Evolutionary conservation across 208 protist species (phyloP).

Genomic region (Crithidia sp.): DNA sequence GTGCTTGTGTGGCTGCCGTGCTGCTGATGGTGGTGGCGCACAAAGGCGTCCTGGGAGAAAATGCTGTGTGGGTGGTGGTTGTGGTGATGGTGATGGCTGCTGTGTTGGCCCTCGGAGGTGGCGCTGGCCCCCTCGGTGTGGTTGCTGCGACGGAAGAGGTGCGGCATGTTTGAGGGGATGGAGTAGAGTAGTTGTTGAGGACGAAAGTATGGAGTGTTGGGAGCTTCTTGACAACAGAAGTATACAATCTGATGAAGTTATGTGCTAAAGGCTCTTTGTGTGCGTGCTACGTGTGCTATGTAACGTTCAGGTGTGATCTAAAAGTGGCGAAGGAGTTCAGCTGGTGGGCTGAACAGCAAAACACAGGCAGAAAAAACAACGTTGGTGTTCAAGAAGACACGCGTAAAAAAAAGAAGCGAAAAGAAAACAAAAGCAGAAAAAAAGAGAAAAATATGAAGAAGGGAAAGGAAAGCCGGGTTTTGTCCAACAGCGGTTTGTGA

Average conservation of each 20-base stretch:
- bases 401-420: background rate
- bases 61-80: background rate
- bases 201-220: too few relatives aligned
- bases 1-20: background rate
- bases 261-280: too few relatives aligned
- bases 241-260: too few relatives aligned
- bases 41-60: background rate
- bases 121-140: background rate
- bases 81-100: background rate
- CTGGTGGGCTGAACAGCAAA: too few relatives aligned
- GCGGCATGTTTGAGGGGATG: background rate
- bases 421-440: background rate
- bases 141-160: background rate
- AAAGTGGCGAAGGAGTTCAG: too few relatives aligned
- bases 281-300: too few relatives aligned
- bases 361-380: too few relatives aligned
- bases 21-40: background rate
- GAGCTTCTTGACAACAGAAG: too few relatives aligned
- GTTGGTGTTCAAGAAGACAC: background rate
- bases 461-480: too few relatives aligned
- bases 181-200: too few relatives aligned
- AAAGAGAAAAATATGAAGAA: background rate
- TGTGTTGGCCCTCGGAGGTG: background rate
- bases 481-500: too few relatives aligned
- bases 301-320: too few relatives aligned